Evolutionary conservation across 495 filamentous ascomycete genomes (phyloP).

Genomic region (Immersiella caudata): DNA sequence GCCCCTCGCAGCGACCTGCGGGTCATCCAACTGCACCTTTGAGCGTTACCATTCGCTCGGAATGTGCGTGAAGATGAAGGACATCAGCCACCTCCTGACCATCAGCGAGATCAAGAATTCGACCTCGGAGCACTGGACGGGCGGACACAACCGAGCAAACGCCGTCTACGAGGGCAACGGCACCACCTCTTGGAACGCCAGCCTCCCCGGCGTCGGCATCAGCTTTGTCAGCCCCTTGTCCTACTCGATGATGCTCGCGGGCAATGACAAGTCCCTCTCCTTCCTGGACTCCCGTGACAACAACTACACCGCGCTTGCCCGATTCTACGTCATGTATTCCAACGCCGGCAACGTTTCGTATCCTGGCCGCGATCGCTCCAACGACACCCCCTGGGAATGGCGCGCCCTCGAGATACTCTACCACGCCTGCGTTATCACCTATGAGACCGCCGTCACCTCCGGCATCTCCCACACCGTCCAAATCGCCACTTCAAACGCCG

Average conservation of each 20-base stretch:
- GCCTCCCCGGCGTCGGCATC: slow-evolving; percentile 10
- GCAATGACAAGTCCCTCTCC: slow-evolving; percentile 3
- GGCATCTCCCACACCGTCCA: slow-evolving; percentile 10
- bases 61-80: slow-evolving; percentile 13
- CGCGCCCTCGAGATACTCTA: slow-evolving; percentile 15
- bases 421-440: slow-evolving; percentile 21
- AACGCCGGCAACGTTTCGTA: slow-evolving; percentile 20
- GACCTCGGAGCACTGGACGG: slow-evolving; percentile 1
- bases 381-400: not conserved
- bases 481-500: not conserved
- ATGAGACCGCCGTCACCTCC: not conserved
- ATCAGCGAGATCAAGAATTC: slow-evolving; percentile 4
- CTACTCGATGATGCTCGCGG: not conserved
- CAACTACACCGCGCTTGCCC: slow-evolving; percentile 6
- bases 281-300: not conserved
- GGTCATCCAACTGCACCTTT: slow-evolving; percentile 11
- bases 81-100: slow-evolving; percentile 3
- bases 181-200: slow-evolving; percentile 15
- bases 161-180: slow-evolving; percentile 1
- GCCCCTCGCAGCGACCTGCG: not conserved
- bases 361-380: slow-evolving; percentile 5
- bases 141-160: not conserved
- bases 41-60: slow-evolving; percentile 4
- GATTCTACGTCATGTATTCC: slow-evolving; percentile 15
- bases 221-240: slow-evolving; percentile 9